Percentiles rank a stretch among this genome's conserved stretches.
phyloP scores from a whole-genome alignment of 495 filamentous ascomycete species.

The Neurospora africana region DNA sequence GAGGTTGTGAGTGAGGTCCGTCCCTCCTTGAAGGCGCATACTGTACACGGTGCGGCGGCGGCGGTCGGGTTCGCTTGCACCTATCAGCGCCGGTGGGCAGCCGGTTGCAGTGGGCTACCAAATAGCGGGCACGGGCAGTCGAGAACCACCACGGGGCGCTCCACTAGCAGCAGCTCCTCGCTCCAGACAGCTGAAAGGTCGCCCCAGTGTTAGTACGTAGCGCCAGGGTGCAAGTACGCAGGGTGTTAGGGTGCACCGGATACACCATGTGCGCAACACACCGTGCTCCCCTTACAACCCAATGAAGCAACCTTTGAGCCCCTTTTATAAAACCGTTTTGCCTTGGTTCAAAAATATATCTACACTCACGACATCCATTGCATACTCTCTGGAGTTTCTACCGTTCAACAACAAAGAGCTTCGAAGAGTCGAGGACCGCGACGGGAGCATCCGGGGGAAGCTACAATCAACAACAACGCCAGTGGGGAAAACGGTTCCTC shows the following conservation, averaged over 20 bases:
- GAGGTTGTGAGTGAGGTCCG: neutral
- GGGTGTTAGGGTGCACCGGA: neutral
- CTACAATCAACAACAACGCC: neutral
- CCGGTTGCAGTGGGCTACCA: neutral
- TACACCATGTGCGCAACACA: neutral
- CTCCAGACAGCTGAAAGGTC: neutral
- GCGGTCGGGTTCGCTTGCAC: neutral
- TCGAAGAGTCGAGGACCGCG: neutral
- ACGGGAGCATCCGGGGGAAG: neutral
- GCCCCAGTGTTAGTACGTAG: neutral
- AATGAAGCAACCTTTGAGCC: neutral
- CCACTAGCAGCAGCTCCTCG: neutral
- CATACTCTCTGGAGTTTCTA: neutral
- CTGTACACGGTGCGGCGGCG: neutral
- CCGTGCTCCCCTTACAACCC: neutral
- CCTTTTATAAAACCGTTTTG: neutral
- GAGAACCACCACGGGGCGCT: neutral
- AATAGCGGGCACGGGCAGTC: neutral
- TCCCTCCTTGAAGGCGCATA: neutral
- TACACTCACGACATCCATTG: neutral
- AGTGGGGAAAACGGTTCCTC: neutral
- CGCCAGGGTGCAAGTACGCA: neutral
- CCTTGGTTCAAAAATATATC: neutral
- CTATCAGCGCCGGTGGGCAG: neutral
- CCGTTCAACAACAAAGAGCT: neutral